phyloP scores from a whole-genome alignment of 225 moss, liverwort and hornwort species.

The Sphagnum contortum region DNA sequence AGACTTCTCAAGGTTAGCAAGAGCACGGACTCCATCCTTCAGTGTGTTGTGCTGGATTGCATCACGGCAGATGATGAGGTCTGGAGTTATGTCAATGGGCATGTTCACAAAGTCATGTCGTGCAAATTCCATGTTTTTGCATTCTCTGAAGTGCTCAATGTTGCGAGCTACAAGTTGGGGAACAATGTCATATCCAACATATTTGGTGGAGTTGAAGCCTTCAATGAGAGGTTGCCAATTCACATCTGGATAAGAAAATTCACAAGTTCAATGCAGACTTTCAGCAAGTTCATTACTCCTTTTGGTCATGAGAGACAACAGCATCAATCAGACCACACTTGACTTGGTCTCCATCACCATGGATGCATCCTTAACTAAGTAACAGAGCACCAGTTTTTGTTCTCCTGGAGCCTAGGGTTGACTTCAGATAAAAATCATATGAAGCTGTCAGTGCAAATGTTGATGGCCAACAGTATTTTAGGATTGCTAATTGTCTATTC shows the following conservation, averaged over 20 bases:
- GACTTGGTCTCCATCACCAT: not conserved
- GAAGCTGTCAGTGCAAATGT: too few relatives aligned
- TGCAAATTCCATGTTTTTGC: conserved; percentile 28
- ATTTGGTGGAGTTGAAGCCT: conserved; percentile 48
- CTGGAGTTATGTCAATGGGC: conserved; percentile 32
- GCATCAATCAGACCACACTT: not conserved
- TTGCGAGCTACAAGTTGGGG: conserved; percentile 41
- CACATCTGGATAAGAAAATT: conserved; percentile 23
- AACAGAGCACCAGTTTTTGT: too few relatives aligned
- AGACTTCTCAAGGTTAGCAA: conserved; percentile 41
- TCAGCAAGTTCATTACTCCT: too few relatives aligned
- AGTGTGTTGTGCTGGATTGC: conserved; percentile 45
- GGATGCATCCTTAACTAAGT: not conserved
- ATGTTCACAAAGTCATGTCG: conserved; percentile 52
- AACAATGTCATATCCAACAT: conserved; percentile 48
- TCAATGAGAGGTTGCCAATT: conserved; percentile 64
- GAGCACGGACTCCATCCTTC: conserved; percentile 47
- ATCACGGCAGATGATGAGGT: conserved; percentile 58
- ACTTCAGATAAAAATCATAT: too few relatives aligned
- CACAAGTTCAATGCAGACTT: not conserved
- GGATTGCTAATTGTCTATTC: too few relatives aligned
- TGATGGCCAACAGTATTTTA: too few relatives aligned
- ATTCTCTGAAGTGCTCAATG: conserved; percentile 21
- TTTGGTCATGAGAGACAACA: not conserved
- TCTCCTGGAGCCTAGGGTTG: too few relatives aligned